Conservation (phyloP, 352 stramenopile genomes). For the Pythium dissimile region DNA sequence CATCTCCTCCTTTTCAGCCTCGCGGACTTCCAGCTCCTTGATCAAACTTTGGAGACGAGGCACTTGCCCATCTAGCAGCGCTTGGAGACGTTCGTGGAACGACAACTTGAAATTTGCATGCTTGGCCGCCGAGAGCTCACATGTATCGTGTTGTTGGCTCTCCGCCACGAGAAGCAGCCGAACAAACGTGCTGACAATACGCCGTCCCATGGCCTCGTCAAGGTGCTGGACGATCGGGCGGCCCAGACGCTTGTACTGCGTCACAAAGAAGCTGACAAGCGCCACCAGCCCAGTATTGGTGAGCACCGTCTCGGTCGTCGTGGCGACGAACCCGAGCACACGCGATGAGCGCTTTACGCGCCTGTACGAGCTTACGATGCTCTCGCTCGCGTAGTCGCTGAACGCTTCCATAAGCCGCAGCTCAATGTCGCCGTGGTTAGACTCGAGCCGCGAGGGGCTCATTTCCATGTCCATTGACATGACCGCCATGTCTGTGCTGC, state of each 20-base stretch:
- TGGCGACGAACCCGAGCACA: constrained; percentile 39
- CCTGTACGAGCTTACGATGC: constrained; percentile 39
- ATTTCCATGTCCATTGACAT: not conserved
- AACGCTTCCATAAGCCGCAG: constrained; percentile 57
- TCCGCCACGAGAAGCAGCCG: constrained; percentile 45
- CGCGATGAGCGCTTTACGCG: constrained; percentile 49
- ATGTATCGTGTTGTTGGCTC: constrained; percentile 28
- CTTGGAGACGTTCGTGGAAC: constrained; percentile 48
- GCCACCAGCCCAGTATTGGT: constrained; percentile 34
- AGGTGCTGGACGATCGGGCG: constrained; percentile 46
- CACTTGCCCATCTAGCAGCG: constrained; percentile 21
- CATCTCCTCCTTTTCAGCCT: constrained; percentile 22
- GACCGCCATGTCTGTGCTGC: not conserved
- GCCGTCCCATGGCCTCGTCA: constrained; percentile 58
- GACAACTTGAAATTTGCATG: constrained; percentile 36
- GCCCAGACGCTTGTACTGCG: constrained; percentile 54
- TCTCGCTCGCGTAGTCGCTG: constrained; percentile 31
- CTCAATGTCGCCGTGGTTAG: constrained; percentile 37
- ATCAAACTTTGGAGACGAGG: constrained; percentile 30
- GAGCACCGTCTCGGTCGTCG: constrained; percentile 47
- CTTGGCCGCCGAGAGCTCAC: not conserved
- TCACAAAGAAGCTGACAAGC: constrained; percentile 44
- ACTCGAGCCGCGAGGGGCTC: not conserved
- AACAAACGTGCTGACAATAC: constrained; percentile 56
- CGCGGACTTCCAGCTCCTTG: constrained; percentile 19